Conservation (phyloP, 1,139 yeast genomes). For the Blastobotrys indianensis region DNA sequence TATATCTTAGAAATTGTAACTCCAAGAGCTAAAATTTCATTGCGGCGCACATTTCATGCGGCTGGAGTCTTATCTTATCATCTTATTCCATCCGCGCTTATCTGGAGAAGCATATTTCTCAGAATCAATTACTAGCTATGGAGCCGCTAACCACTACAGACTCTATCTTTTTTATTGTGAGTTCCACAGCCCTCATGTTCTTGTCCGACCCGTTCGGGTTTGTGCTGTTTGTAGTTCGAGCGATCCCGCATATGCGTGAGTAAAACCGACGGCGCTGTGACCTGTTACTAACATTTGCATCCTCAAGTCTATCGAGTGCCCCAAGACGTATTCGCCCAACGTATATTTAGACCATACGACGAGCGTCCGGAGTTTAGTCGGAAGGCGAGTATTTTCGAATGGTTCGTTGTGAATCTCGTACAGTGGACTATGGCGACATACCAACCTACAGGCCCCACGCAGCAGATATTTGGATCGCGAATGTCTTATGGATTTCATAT, state of each 20-base stretch:
- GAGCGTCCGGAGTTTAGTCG: constrained; percentile 25
- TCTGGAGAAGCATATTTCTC: neutral
- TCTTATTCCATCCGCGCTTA: too few species aligned
- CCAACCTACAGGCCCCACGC: constrained; percentile 21
- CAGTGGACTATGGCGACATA: constrained; percentile 21
- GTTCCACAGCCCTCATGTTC: constrained; percentile 4
- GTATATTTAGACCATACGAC: constrained; percentile 22
- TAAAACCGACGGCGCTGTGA: neutral
- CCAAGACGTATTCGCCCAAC: constrained; percentile 17
- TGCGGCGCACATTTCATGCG: neutral
- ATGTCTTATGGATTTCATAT: constrained; percentile 21
- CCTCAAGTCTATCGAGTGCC: constrained; percentile 20
- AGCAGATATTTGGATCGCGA: constrained; percentile 20
- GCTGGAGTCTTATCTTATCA: too few species aligned
- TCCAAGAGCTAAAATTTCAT: neutral
- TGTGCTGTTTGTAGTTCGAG: constrained; percentile 4
- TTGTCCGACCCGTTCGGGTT: constrained; percentile 7
- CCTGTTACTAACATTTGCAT: neutral
- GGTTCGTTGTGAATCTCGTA: constrained; percentile 20
- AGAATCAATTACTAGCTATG: constrained; percentile 11
- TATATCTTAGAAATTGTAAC: neutral
- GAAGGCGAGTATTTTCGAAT: constrained; percentile 26
- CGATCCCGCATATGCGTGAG: constrained; percentile 11
- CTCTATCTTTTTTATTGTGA: constrained; percentile 14
- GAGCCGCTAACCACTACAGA: constrained; percentile 20